A percentile compares a stretch with the other conserved stretches of the same genome.
Evolutionary conservation across 208 protist species (phyloP).

Genomic region (Trichomonas vaginalis): DNA sequence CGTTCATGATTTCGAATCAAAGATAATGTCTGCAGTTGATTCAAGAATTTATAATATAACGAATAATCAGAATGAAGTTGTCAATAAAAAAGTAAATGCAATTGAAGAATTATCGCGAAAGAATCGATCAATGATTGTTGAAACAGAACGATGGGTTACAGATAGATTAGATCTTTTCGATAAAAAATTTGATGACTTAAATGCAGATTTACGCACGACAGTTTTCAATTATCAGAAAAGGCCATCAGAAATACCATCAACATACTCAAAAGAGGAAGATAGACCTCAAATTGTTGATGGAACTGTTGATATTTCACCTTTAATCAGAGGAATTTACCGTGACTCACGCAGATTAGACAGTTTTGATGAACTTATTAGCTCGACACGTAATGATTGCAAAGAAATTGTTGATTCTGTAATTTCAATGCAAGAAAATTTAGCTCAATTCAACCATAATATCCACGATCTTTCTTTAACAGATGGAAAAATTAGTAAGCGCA

Average conservation of each 20-base stretch:
- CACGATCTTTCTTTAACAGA: neutral
- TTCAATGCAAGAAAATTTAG: neutral
- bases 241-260: neutral
- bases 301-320: neutral
- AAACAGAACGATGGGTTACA: too few relatives aligned
- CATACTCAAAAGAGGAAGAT: neutral
- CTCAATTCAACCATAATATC: neutral
- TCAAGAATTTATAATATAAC: too few relatives aligned
- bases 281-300: neutral
- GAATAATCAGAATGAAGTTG: too few relatives aligned
- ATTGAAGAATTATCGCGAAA: too few relatives aligned
- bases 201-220: neutral
- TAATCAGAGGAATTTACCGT: neutral
- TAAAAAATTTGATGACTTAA: neutral
- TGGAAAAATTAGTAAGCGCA: neutral
- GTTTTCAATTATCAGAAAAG: neutral
- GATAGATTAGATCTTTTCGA: too few relatives aligned
- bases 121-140: too few relatives aligned
- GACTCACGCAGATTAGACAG: neutral
- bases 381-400: neutral
- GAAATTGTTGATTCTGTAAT: neutral
- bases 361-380: neutral
- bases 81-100: too few relatives aligned
- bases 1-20: too few relatives aligned
- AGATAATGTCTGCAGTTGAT: too few relatives aligned